These are phyloP conservation scores for Aethionema arabicum DNA, from an alignment of 345 rosid genomes.

Conservation along the genomic window DNA sequence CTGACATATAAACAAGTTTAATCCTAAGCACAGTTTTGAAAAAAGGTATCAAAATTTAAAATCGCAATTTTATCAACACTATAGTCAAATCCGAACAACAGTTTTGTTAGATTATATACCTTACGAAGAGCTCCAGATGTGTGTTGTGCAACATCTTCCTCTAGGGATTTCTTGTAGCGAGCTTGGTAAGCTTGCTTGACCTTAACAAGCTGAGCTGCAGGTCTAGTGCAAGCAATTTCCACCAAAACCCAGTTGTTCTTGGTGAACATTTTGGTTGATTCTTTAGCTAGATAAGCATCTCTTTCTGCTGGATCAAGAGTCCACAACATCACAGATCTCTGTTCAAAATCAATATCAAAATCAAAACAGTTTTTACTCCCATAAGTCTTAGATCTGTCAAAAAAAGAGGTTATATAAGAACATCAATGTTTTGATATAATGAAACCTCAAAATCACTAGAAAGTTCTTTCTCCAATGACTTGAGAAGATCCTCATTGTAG, in stretches of 20 bases:
- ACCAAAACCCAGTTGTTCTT: conserved; percentile 70
- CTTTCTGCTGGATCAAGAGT: conserved; percentile 66
- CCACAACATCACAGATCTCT: conserved; percentile 66
- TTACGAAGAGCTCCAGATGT: conserved; percentile 65
- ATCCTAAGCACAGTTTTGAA: not conserved
- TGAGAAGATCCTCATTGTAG: conserved; percentile 66
- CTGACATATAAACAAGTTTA: not conserved
- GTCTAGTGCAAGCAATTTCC: conserved; percentile 80
- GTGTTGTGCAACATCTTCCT: conserved; percentile 77
- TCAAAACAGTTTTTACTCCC: not conserved
- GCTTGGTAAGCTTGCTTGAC: conserved; percentile 76
- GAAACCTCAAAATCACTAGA: conserved; percentile 64
- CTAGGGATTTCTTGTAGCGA: conserved; percentile 69
- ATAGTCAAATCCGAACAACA: no score
- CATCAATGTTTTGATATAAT: not conserved
- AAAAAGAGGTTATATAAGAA: not conserved
- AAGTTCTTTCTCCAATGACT: conserved; percentile 67
- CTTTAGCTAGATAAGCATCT: conserved; percentile 64
- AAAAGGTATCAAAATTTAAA: not conserved
- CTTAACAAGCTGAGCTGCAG: conserved; percentile 51
- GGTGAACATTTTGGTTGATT: conserved; percentile 67
- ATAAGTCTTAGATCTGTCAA: not conserved
- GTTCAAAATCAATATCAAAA: not conserved
- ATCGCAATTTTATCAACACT: not conserved
- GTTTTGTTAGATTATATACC: conserved; percentile 42